Conservation (phyloP, 2,329 filamentous ascomycete species). For the Emericellopsis atlantica region DNA sequence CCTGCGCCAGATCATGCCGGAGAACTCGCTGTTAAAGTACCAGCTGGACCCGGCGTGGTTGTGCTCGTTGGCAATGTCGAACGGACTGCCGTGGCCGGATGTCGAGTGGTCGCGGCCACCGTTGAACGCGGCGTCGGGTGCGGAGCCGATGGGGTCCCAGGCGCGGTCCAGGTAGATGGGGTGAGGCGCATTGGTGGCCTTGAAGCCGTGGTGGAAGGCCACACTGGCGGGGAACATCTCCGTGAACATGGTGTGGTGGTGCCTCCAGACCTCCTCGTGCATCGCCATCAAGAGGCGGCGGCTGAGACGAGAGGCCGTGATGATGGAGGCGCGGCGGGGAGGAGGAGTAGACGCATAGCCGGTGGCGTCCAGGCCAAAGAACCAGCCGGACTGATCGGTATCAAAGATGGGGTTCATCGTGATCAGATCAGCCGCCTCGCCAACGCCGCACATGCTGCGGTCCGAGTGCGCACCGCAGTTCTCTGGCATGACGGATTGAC, state of each 20-base stretch:
- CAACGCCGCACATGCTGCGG: conserved; percentile 46
- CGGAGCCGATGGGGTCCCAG: conserved; percentile 51
- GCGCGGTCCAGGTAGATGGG: conserved; percentile 67
- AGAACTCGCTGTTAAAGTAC: conserved; percentile 76
- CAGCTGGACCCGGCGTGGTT: conserved; percentile 73
- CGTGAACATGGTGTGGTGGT: conserved; percentile 61
- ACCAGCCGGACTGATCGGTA: conserved; percentile 57
- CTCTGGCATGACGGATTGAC: conserved; percentile 38
- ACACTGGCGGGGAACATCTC: conserved; percentile 68
- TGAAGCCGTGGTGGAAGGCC: conserved; percentile 64
- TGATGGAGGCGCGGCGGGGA: conserved; percentile 55
- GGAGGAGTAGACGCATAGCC: conserved; percentile 46
- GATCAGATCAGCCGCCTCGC: conserved; percentile 63
- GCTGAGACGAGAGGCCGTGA: conserved; percentile 58
- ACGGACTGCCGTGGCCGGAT: conserved; percentile 53
- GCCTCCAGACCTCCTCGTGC: conserved; percentile 59
- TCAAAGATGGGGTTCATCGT: conserved; percentile 70
- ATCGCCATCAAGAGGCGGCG: conserved; percentile 55
- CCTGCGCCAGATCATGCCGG: conserved; percentile 62
- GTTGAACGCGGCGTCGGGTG: conserved; percentile 69
- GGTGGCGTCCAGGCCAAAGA: conserved; percentile 57
- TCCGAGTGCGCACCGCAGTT: conserved; percentile 41
- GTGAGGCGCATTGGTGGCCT: conserved; percentile 71
- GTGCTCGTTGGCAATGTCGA: conserved; percentile 59
- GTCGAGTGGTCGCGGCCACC: conserved; percentile 55